These are phyloP conservation scores for Rutidosis leptorrhynchoides DNA, from an alignment of 129 eudicot species.

Conservation along the genomic window DNA sequence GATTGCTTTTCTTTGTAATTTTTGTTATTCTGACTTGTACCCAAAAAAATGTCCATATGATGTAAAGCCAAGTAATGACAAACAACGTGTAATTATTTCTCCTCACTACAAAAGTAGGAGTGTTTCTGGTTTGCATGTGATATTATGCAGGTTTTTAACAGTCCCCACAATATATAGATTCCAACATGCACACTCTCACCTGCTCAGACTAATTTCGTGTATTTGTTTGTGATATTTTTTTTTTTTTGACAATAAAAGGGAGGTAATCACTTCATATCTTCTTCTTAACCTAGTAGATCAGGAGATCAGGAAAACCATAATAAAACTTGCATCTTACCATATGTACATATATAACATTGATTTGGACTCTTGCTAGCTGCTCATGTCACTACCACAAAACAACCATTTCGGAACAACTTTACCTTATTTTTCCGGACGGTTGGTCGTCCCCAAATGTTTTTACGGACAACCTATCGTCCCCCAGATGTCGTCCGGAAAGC, in stretches of 20 bases:
- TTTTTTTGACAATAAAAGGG: not conserved
- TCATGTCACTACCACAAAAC: too few species aligned
- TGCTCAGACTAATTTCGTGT: conserved; percentile 12
- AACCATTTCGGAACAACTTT: too few species aligned
- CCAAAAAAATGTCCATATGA: conserved; percentile 4
- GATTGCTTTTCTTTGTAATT: conserved; percentile 12
- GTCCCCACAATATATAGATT: conserved; percentile 21
- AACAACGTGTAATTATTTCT: conserved; percentile 13
- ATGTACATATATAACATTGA: too few species aligned
- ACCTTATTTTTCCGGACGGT: too few species aligned
- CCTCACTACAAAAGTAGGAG: conserved; percentile 16
- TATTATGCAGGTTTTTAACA: conserved; percentile 29
- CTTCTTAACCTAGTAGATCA: too few species aligned
- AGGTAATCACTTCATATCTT: not conserved
- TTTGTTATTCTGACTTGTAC: conserved; percentile 19
- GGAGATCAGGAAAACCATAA: too few species aligned
- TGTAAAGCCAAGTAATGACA: conserved; percentile 23
- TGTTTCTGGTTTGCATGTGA: conserved; percentile 32
- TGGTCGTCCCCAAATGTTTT: too few species aligned
- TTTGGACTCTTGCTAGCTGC: too few species aligned
- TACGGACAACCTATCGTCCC: too few species aligned
- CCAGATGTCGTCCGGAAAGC: too few species aligned
- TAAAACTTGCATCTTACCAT: too few species aligned
- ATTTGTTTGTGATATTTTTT: not conserved
- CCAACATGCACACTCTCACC: conserved; percentile 21